phyloP scores from a whole-genome alignment of 2,329 filamentous ascomycete species.

The Pseudocercospora crystallina region DNA sequence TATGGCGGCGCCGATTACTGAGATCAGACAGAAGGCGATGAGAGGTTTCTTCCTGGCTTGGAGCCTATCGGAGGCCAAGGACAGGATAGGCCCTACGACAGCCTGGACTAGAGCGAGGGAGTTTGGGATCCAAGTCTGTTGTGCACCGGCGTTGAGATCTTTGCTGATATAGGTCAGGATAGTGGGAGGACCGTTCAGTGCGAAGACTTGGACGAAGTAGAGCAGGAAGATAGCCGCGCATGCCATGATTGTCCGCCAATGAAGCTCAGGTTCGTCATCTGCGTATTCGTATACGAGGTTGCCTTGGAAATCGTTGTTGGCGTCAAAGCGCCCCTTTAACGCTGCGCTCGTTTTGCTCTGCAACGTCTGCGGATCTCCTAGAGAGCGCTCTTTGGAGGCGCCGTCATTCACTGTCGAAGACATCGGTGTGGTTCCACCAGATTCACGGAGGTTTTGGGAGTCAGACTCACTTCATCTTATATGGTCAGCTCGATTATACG shows the following conservation, averaged over 20 bases:
- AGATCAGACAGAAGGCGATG: slow-evolving; percentile 10
- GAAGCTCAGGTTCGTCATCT: slow-evolving; percentile 21
- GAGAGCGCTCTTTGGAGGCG: too few relatives aligned
- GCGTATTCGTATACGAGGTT: background rate
- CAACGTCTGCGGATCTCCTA: too few relatives aligned
- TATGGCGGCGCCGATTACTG: slow-evolving; percentile 20
- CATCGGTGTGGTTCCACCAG: too few relatives aligned
- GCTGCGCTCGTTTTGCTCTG: too few relatives aligned
- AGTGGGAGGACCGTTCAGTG: slow-evolving; percentile 17
- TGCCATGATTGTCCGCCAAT: slow-evolving; percentile 15
- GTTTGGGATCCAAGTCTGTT: slow-evolving; percentile 22
- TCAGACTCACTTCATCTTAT: too few relatives aligned
- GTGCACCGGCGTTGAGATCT: slow-evolving; percentile 8
- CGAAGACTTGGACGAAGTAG: slow-evolving; percentile 17
- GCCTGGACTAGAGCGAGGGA: slow-evolving; percentile 20
- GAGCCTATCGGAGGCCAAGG: slow-evolving; percentile 21
- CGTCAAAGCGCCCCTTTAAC: too few relatives aligned
- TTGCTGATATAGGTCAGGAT: slow-evolving; percentile 14
- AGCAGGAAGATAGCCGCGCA: slow-evolving; percentile 17
- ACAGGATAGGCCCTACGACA: slow-evolving; percentile 16
- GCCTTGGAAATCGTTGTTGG: too few relatives aligned
- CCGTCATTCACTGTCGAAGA: too few relatives aligned
- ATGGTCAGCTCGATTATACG: too few relatives aligned
- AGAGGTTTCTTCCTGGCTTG: slow-evolving; percentile 21
- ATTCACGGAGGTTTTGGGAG: too few relatives aligned